Percentiles rank a stretch among this genome's conserved stretches.
These are phyloP conservation scores for Heritiera fomes DNA, from an alignment of 345 rosid species.

Conservation along the genomic window DNA sequence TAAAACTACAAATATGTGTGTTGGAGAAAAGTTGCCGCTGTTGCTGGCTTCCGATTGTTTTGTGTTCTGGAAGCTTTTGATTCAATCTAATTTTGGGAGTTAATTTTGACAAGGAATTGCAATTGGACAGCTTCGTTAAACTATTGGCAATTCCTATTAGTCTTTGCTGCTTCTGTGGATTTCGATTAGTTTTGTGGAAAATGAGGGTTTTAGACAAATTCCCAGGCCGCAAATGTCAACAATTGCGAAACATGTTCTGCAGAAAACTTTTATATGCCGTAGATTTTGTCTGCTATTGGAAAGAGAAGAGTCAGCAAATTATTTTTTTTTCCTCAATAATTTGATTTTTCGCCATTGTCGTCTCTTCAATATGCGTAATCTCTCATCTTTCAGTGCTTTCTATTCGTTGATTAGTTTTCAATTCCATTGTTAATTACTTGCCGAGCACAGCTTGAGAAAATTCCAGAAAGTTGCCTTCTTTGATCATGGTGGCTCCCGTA, in stretches of 20 bases:
- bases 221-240: neutral
- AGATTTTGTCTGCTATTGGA: too few relatives aligned
- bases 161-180: too few relatives aligned
- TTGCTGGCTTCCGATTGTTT: too few relatives aligned
- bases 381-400: too few relatives aligned
- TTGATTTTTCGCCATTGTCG: neutral
- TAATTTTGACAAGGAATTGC: neutral
- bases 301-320: neutral
- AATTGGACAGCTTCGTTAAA: too few relatives aligned
- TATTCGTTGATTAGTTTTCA: too few relatives aligned
- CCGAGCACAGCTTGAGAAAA: neutral
- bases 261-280: neutral
- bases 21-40: too few relatives aligned
- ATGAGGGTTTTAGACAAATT: neutral
- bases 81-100: neutral
- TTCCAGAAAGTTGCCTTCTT: neutral
- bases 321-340: too few relatives aligned
- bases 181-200: neutral
- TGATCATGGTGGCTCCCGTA: too few relatives aligned
- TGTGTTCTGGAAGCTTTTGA: neutral
- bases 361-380: too few relatives aligned
- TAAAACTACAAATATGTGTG: too few relatives aligned
- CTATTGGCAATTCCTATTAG: too few relatives aligned
- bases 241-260: neutral
- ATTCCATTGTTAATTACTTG: neutral